Percentiles rank a stretch among this genome's conserved stretches.
These are phyloP conservation scores for Suaeda aralocaspica DNA, from an alignment of 148 eudicot genomes.

Conservation along the genomic window DNA sequence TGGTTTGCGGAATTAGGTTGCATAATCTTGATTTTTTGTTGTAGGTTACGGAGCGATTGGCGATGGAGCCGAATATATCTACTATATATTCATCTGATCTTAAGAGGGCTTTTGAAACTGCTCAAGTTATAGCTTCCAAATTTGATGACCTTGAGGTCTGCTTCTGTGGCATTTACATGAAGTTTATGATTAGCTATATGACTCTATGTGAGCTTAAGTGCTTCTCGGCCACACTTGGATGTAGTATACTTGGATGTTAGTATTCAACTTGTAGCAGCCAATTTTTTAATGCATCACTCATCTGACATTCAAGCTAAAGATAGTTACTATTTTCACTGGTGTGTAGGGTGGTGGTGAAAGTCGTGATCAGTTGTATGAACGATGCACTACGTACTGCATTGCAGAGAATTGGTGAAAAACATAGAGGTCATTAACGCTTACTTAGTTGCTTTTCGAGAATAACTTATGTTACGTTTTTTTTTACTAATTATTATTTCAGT, in stretches of 20 bases:
- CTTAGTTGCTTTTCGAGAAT: not conserved
- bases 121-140: slow-evolving; percentile 57
- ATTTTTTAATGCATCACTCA: not conserved
- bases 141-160: slow-evolving; percentile 69
- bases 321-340: not conserved
- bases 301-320: not conserved
- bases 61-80: slow-evolving; percentile 61
- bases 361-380: slow-evolving; percentile 66
- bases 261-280: not conserved
- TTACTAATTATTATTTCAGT: too few species aligned
- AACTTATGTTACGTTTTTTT: too few species aligned
- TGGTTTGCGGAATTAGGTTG: slow-evolving; percentile 10
- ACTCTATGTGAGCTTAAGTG: too few species aligned
- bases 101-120: slow-evolving; percentile 75
- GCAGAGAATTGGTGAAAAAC: slow-evolving; percentile 62
- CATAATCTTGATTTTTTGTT: slow-evolving; percentile 16
- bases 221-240: too few species aligned
- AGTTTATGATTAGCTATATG: too few species aligned
- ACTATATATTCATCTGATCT: slow-evolving; percentile 79
- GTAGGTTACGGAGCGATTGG: slow-evolving; percentile 66
- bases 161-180: too few species aligned
- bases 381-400: slow-evolving; percentile 62
- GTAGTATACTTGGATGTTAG: not conserved
- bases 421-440: slow-evolving; percentile 42
- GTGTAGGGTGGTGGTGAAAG: slow-evolving; percentile 97